These are phyloP conservation scores for Myriosclerotinia curreyana DNA, from an alignment of 2,329 filamentous ascomycete genomes.

Conservation along the genomic window DNA sequence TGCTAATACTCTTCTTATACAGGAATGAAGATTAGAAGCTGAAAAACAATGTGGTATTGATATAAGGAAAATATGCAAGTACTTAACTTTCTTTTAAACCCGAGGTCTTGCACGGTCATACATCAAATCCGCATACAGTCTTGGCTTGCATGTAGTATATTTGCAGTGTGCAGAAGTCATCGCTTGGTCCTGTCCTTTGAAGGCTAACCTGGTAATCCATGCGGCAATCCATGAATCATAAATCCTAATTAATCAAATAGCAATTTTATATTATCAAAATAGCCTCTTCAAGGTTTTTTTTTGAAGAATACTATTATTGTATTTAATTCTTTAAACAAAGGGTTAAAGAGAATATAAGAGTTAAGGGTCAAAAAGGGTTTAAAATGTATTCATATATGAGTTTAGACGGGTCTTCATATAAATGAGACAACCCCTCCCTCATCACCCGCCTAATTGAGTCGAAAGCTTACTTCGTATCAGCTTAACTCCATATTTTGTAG, in stretches of 20 bases:
- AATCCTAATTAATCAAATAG: no score
- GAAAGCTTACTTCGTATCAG: not conserved
- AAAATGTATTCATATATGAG: no score
- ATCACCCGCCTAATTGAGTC: not conserved
- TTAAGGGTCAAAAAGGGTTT: no score
- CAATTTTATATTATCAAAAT: no score
- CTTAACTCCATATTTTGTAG: not conserved
- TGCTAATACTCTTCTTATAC: not conserved
- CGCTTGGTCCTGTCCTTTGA: not conserved
- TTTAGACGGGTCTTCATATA: no score
- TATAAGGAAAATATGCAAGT: not conserved
- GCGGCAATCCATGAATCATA: no score
- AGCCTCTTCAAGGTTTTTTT: no score
- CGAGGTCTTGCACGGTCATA: not conserved
- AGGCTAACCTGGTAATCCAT: not conserved
- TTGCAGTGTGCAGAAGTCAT: not conserved
- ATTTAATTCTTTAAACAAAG: no score
- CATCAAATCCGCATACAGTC: not conserved
- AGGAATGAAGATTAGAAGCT: not conserved
- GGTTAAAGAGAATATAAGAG: no score
- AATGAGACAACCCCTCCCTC: not conserved
- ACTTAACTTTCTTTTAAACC: not conserved
- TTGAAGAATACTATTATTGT: no score
- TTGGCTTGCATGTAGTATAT: conserved; percentile 7
- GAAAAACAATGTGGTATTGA: not conserved